Evolutionary conservation across 2,329 filamentous ascomycete genomes (phyloP).

Genomic region (Myriosclerotinia scirpicola): DNA sequence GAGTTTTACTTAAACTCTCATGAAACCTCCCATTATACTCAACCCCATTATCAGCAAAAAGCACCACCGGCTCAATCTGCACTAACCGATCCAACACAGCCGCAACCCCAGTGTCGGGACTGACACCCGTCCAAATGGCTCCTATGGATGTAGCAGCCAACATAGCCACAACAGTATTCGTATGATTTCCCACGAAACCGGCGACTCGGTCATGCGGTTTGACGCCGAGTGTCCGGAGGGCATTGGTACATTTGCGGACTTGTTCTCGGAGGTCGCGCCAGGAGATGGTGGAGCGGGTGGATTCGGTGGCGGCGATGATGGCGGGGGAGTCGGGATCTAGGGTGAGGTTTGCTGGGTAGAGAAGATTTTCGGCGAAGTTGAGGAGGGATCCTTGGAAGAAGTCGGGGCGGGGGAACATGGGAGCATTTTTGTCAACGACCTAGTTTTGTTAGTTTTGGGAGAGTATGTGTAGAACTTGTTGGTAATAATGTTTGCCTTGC

Average conservation of each 20-base stretch:
- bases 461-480: not conserved
- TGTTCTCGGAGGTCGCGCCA: slow-evolving; percentile 80
- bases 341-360: slow-evolving; percentile 66
- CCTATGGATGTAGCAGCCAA: slow-evolving; percentile 79
- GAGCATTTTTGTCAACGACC: slow-evolving; percentile 65
- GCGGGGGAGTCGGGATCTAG: slow-evolving; percentile 63
- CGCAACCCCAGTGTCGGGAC: slow-evolving; percentile 87
- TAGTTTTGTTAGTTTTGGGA: slow-evolving; percentile 41
- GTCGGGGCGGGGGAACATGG: slow-evolving; percentile 81
- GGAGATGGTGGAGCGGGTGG: slow-evolving; percentile 57
- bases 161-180: slow-evolving; percentile 84
- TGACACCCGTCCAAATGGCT: slow-evolving; percentile 90
- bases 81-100: slow-evolving; percentile 83
- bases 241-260: slow-evolving; percentile 71
- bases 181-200: slow-evolving; percentile 85
- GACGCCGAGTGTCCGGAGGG: slow-evolving; percentile 67
- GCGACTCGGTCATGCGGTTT: slow-evolving; percentile 57
- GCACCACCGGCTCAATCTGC: slow-evolving; percentile 73
- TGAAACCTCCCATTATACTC: slow-evolving; percentile 91
- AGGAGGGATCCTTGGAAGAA: slow-evolving; percentile 80
- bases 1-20: slow-evolving; percentile 74
- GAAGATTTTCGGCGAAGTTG: slow-evolving; percentile 94
- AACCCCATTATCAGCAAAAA: slow-evolving; percentile 85
- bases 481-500: not conserved
- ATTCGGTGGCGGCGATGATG: slow-evolving; percentile 79